Conservation (phyloP, 108 stramenopile genomes). For the Cyclotella distinguenda region DNA sequence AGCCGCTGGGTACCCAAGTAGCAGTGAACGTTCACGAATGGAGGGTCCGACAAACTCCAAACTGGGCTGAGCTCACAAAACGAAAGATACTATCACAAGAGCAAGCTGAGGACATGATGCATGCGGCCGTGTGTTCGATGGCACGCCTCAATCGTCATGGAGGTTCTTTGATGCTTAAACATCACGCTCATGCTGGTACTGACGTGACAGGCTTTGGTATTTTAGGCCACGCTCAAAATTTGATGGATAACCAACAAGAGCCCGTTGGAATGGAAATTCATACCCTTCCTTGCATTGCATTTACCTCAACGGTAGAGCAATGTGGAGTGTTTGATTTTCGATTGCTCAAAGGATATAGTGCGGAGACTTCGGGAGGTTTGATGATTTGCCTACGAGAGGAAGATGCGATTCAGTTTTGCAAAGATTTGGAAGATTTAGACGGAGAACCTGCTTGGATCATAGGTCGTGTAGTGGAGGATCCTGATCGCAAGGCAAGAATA, state of each 20-base stretch:
- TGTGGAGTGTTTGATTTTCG: conserved; percentile 69
- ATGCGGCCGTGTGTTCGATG: conserved; percentile 78
- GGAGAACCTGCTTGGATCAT: conserved; percentile 78
- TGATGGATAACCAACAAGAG: conserved; percentile 73
- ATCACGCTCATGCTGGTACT: conserved; percentile 71
- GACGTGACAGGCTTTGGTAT: conserved; percentile 90
- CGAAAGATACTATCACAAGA: conserved; percentile 17
- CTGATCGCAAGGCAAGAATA: conserved; percentile 65
- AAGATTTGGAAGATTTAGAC: conserved; percentile 68
- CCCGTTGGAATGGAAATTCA: conserved; percentile 73
- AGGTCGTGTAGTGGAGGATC: conserved; percentile 56
- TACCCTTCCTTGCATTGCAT: conserved; percentile 73
- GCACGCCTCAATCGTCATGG: conserved; percentile 70
- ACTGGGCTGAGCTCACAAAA: conserved; percentile 32
- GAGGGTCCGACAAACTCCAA: conserved; percentile 42
- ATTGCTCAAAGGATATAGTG: conserved; percentile 67
- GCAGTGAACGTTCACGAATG: conserved; percentile 90
- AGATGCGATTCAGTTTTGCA: conserved; percentile 56
- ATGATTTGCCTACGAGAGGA: conserved; percentile 72
- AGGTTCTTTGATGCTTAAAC: conserved; percentile 62
- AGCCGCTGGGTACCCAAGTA: conserved; percentile 84
- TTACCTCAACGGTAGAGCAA: conserved; percentile 58
- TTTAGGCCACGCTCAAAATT: conserved; percentile 82
- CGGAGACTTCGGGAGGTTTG: conserved; percentile 86
- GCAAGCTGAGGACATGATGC: conserved; percentile 78